Base-by-base conservation (phyloP, 2,329 filamentous ascomycete species). In the Alternaria sp. region DNA sequence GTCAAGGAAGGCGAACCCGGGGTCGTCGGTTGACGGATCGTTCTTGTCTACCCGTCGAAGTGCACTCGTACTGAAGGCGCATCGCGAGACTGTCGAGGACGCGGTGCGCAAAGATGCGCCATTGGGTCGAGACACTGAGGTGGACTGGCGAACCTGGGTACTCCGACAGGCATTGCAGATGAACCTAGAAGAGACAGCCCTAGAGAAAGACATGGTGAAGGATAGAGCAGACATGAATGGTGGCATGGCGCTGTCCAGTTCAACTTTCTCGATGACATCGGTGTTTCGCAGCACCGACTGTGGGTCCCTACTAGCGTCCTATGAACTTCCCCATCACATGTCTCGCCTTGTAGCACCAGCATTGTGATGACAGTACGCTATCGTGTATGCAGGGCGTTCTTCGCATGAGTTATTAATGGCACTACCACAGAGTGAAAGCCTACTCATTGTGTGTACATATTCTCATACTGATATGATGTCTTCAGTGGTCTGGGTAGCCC, bases 121-220 rank as follows among this genome's bases (percentile, higher is more conserved):
- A 59, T 67, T 69, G 57, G 46, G 19, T 43, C 28, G 30, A 4
- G 54, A 11, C 30, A 13, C 17, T 25, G 54, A 13, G 12, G 62
- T 50, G 9, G 54, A 61, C 0, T 62, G 32, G 21, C 62, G 64
- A 4, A 64, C 44, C 54, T 66, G 57, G 52, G 65, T 47, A 1
- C 36, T 52, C 19, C 65, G 65, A 56, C 75, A 79, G 10, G 68
- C 68, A 57, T 57, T 68, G 61, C 75, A 79, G 11, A 74, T 59
- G 9, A 72, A 65, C 8, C 60, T 59, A 10, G 75, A 72, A 7
- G 72, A 59, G 0, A 67, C 61, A 17, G 67, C 64, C 32, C 73
- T 72, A 19, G 68, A 54, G 44, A 76, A 46, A 46, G 65, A 69
- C 74, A 78, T 77, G 49, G 17, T 55, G 61, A 49, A n/a, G 15